Percentiles rank a stretch among this genome's conserved stretches.
Evolutionary conservation across 208 protist genomes (phyloP).

Genomic region (Kentomonas sorsogonicus): DNA sequence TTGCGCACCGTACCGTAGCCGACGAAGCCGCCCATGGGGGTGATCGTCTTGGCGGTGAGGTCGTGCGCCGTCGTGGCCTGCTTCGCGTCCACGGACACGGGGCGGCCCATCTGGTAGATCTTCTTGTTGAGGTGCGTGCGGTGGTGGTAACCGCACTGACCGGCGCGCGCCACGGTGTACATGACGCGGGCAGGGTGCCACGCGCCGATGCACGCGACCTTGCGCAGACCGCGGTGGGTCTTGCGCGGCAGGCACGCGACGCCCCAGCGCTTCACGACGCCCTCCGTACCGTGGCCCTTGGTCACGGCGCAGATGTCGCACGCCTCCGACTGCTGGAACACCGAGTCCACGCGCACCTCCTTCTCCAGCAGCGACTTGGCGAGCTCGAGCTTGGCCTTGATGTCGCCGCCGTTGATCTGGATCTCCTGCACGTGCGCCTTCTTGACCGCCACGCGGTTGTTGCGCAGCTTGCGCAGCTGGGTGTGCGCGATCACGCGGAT

Average conservation of each 20-base stretch:
- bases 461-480: conserved; percentile 93
- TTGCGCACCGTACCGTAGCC: conserved; percentile 97
- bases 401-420: conserved; percentile 98
- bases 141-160: conserved; percentile 99
- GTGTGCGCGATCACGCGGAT: conserved; percentile 99
- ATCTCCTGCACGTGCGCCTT: conserved; percentile 99
- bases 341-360: conserved; percentile 89
- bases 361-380: conserved; percentile 95
- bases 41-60: conserved; percentile 98
- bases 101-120: conserved; percentile 97
- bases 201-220: conserved; percentile 99
- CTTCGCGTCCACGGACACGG: conserved; percentile 57
- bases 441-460: conserved; percentile 98
- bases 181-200: conserved; percentile 98
- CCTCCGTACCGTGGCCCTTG: conserved; percentile 98
- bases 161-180: conserved; percentile 97
- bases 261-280: conserved; percentile 98
- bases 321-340: conserved; percentile 96
- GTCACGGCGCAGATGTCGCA: conserved; percentile 97
- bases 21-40: conserved; percentile 98
- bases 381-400: conserved; percentile 96
- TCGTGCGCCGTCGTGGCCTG: conserved; percentile 96
- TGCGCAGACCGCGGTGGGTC: conserved; percentile 98
- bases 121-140: conserved; percentile 99
- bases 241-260: conserved; percentile 97